Percentiles rank a stretch among this genome's conserved stretches.
These are phyloP conservation scores for Thuja plicata DNA, from an alignment of 83 land plant genomes.

Conservation along the genomic window DNA sequence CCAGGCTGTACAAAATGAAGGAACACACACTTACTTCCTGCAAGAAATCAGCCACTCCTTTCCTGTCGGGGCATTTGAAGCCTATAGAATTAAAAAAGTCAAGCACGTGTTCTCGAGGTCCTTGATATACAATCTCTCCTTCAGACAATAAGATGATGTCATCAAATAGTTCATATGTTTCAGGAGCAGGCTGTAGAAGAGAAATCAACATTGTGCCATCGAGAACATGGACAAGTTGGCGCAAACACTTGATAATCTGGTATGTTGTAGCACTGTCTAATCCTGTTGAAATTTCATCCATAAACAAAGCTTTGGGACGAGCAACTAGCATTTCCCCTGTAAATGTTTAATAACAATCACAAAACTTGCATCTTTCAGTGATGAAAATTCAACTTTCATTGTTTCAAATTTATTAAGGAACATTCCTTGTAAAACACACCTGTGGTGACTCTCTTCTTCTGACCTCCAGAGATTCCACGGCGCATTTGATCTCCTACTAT, in stretches of 20 bases:
- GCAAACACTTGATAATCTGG: slow-evolving; percentile 45
- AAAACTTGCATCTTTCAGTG: background rate
- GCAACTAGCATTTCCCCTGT: slow-evolving; percentile 53
- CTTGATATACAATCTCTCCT: slow-evolving; percentile 40
- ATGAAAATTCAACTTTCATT: background rate
- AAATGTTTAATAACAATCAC: background rate
- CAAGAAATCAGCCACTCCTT: slow-evolving; percentile 47
- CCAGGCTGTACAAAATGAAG: background rate
- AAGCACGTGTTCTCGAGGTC: slow-evolving; percentile 37
- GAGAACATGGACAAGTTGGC: slow-evolving; percentile 33
- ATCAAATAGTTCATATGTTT: slow-evolving; percentile 46
- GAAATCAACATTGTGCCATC: slow-evolving; percentile 41
- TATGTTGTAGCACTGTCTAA: slow-evolving; percentile 47
- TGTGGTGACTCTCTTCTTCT: slow-evolving; percentile 41
- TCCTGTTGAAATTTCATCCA: slow-evolving; percentile 56
- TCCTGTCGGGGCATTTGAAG: slow-evolving; percentile 37
- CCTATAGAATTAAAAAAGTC: slow-evolving; percentile 40
- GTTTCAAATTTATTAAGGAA: background rate
- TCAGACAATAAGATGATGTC: slow-evolving; percentile 41
- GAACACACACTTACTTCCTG: slow-evolving; percentile 28
- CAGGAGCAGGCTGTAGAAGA: slow-evolving; percentile 50
- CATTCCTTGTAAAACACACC: slow-evolving; percentile 19
- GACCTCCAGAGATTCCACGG: slow-evolving; percentile 30
- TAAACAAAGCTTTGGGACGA: slow-evolving; percentile 39
- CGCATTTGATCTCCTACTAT: slow-evolving; percentile 40